Evolutionary conservation across 768 basidiomycete species (phyloP), one percentile per base, ranked within the genome.

Genomic region (Austroboletus festivus): DNA sequence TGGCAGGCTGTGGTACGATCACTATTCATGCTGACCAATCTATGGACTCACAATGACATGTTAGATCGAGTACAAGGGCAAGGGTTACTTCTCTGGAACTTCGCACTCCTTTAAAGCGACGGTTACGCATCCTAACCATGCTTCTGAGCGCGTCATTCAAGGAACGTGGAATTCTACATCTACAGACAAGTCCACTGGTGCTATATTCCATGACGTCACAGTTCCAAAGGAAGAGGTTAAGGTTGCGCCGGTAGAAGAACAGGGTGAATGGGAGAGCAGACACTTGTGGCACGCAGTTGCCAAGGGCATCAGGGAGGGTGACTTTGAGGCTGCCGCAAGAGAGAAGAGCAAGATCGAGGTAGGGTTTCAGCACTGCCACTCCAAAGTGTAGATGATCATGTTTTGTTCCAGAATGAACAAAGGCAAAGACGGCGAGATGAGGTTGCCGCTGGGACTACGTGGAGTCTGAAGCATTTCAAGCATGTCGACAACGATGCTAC

Each of bases 281-380:
- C 76, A 76, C 58, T 71, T 96, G 50, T 98, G 95, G 95, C 68
- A 72, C 53, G 74, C 78, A 40, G 95, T 97, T 20, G 85, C 93
- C 19, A 88, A 87, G 64, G 95, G 95, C 13, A 98, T 98, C 51
- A 72, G 86, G 47, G 86, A 85, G 49, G 89, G 90, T 13, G 91
- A 97, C 61, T 98, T 93, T 63, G 95, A 99, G 44, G 70, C 75
- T n/a, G 95, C 95, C 4, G 86, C 86, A 51, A 73, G 69, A 56
- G 95, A 93, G 64, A 97, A 99, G 82, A 78, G 76, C 40, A 78
- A 83, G 68, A 93, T 98, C 40, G 95, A 98, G 86, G 92, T 88
- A 50, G 69, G 67, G 1, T 28, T 31, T 19, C 22, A 12, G 9
- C 21, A 12, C 22, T 22, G 3, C 15, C 18, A 10, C 23, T 22